phyloP scores from a whole-genome alignment of 2,329 filamentous ascomycete species.

The Cladosporium halotolerans region DNA sequence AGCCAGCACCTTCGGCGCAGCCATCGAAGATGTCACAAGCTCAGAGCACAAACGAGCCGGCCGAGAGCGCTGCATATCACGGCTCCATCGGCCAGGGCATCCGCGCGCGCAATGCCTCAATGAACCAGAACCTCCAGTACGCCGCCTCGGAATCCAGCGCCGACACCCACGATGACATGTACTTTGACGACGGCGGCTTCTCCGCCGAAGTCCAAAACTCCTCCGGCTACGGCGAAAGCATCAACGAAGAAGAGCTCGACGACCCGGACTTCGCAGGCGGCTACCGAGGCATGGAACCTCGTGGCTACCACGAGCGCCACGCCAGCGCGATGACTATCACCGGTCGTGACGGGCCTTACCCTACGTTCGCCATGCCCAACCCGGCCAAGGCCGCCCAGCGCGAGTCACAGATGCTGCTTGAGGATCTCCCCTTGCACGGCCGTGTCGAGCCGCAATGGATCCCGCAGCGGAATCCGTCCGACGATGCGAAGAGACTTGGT shows the following conservation, averaged over 20 bases:
- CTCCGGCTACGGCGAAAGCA: conserved; percentile 9
- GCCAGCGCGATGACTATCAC: conserved; percentile 17
- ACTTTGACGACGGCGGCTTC: conserved; percentile 33
- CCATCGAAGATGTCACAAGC: conserved; percentile 1
- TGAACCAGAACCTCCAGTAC: conserved; percentile 14
- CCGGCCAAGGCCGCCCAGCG: conserved; percentile 20
- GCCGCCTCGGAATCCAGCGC: neutral
- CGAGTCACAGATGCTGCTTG: conserved; percentile 25
- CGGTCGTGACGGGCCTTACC: conserved; percentile 27
- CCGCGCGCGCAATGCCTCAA: conserved; percentile 7
- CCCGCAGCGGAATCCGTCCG: conserved; percentile 28
- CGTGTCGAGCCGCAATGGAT: conserved; percentile 25
- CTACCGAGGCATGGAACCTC: conserved; percentile 4
- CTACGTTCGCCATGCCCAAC: conserved; percentile 27
- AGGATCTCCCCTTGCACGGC: conserved; percentile 24
- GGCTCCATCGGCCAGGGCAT: conserved; percentile 15
- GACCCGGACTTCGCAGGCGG: conserved; percentile 15
- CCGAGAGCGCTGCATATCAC: conserved; percentile 14
- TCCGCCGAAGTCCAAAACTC: neutral
- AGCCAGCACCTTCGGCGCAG: neutral
- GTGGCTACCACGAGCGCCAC: conserved; percentile 14
- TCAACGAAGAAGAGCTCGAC: conserved; percentile 35
- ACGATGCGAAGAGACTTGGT: conserved; percentile 29
- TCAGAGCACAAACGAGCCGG: conserved; percentile 4
- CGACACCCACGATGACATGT: conserved; percentile 24